Base-by-base conservation (phyloP, 2,329 filamentous ascomycete genomes). In the Fusarium beomiforme region DNA sequence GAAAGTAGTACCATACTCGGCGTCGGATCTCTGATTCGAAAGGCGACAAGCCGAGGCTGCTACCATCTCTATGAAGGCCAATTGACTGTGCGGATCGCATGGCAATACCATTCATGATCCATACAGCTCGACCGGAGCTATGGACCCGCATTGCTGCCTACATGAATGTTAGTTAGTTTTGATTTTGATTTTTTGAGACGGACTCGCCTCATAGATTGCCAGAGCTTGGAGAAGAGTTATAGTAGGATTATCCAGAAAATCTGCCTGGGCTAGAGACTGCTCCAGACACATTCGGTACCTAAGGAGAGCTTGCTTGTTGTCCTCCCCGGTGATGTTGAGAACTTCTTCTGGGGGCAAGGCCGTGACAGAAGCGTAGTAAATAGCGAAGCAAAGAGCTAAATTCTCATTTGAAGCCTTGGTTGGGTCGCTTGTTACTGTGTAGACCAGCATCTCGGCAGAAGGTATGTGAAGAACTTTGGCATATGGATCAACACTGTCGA, bases 21-120 rank as follows among this genome's bases (percentile, higher is more conserved):
- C 88, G 82, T 10, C 88, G 81, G 65, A 89, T 83, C 70, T 90
- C 87, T 2, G 84, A 81, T 54, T 90, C 87, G 47, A 87, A 89
- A 0, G 85, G 83, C 0, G 84, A 79, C 0, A 90, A 77, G 1
- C 82, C 82, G 4, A 89, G 79, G 23, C 80, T 77, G 3, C 75
- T 77, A 13, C 82, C 81, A 51, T 89, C 87, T 14, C 85, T 82
- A 66, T 90, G 88, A 4, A 90, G 79, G 0, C 88, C 88, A 31
- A 89, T 83, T 4, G 81, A 81, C 65, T 86, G 81, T 3, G 84
- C 85, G 21, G 85, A 80, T 12, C 85, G 81, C 33, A 87, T 79
- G 4, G 82, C 82, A 6, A 85, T 76, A 1, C 84, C 84, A 29
- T 81, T 83, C 13, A 86, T 65, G 2, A 80, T 80, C 80, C 83